Evolutionary conservation across 1,284 basidiomycete species (phyloP), one percentile per base, ranked within the genome.

Genomic region (Athelia psychrophila): DNA sequence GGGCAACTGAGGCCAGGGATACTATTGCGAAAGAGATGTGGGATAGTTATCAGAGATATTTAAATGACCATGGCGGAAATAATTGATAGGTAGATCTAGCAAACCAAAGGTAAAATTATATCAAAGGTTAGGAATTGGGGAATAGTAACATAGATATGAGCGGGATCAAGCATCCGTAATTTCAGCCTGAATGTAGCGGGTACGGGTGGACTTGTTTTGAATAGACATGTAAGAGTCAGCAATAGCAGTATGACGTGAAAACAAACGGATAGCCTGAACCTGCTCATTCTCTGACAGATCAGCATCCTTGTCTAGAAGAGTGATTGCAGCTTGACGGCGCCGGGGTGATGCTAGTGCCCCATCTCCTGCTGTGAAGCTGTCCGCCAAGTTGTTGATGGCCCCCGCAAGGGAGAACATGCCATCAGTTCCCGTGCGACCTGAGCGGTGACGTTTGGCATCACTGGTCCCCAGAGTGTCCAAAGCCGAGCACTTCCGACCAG

Each of bases 1-100:
- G 53, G 38, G 66, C 61, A 54, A 51, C 30, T 15, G 52, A 25
- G 19, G 35, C 47, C 8, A 49, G 61, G n/a, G 67, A 70, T 61
- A 3, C 32, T 9, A 67, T 69, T 58, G 66, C 67, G 44, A 47
- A 48, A 23, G 56, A 35, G n/a, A 70, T 70, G 66, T 71, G 67
- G 69, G 40, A 51, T 24, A 51, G 61, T 50, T 60, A 67, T 57
- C 60, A 59, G 56, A 46, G n/a, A 3, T 47, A 58, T 47, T 49
- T 53, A 27, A 27, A 36, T 6, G 24, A 25, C 4, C 44, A 23
- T 6, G 24, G 23, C 9, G 24, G 38, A 19, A 18, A 42, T 45
- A 47, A 55, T 40, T 53, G 20, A 33, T 19, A 38, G 44, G 16
- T 19, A 44, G 9, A 27, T 46, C 9, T 23, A 23, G 44, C 8